phyloP scores from a whole-genome alignment of 208 protist genomes.

The Trichomonas tenax region DNA sequence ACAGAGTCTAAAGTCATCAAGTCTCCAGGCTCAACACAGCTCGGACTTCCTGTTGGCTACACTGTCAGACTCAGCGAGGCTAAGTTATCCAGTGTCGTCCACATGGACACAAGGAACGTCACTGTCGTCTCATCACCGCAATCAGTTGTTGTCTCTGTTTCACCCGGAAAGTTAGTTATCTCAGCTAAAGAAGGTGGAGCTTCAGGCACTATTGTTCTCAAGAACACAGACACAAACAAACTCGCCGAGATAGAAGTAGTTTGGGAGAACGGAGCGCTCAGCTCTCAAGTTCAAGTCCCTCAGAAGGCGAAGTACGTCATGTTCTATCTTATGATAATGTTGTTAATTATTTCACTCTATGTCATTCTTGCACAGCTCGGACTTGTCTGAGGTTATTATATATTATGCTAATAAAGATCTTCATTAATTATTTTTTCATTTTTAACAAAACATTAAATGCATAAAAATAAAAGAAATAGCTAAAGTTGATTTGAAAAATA shows the following conservation, averaged over 20 bases:
- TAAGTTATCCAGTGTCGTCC: background rate
- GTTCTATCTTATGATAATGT: background rate
- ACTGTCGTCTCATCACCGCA: background rate
- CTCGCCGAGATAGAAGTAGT: background rate
- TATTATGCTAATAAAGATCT: no score
- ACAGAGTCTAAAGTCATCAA: background rate
- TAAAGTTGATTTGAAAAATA: no score
- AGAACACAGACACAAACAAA: background rate
- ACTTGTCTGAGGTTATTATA: background rate
- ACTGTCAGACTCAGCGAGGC: background rate
- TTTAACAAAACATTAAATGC: no score
- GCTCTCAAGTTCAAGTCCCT: background rate
- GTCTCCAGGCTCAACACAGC: background rate
- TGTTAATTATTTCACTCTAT: background rate
- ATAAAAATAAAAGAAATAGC: no score
- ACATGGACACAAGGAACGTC: background rate
- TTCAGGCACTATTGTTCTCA: background rate
- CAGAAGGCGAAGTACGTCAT: background rate
- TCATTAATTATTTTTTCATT: no score
- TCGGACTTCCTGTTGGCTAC: background rate
- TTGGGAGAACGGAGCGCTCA: background rate
- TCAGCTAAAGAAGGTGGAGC: background rate
- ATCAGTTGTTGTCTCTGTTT: background rate
- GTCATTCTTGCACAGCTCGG: background rate
- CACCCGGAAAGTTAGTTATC: background rate